These are phyloP conservation scores for Pouteria glomerata DNA, from an alignment of 148 eudicot genomes.

Conservation along the genomic window DNA sequence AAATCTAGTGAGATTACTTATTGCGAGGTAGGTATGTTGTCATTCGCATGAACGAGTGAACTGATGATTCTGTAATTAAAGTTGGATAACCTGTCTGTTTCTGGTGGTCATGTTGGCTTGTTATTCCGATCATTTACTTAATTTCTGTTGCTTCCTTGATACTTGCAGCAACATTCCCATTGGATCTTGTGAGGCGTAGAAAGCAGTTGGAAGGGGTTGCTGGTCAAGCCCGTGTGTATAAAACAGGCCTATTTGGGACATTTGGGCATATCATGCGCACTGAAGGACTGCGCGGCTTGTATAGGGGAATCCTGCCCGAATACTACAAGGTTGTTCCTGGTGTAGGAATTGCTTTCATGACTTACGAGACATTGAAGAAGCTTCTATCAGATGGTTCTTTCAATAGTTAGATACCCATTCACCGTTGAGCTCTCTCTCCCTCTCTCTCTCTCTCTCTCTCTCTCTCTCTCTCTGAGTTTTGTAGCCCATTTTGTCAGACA, in stretches of 20 bases:
- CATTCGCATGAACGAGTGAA: neutral
- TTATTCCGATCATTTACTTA: neutral
- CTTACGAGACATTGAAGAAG: conserved; percentile 56
- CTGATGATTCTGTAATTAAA: neutral
- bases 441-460: too few relatives aligned
- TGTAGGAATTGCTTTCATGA: conserved; percentile 69
- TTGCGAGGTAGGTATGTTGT: neutral
- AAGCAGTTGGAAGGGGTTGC: conserved; percentile 67
- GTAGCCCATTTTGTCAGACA: neutral
- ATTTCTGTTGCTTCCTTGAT: neutral
- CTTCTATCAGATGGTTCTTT: conserved; percentile 31
- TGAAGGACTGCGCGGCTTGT: conserved; percentile 60
- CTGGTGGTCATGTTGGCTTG: neutral
- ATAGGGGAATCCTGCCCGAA: conserved; percentile 68
- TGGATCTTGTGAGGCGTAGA: conserved; percentile 68
- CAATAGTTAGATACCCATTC: neutral
- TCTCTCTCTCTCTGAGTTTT: neutral
- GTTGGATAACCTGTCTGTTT: too few relatives aligned
- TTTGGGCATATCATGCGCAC: conserved; percentile 45
- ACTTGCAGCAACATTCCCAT: conserved; percentile 58
- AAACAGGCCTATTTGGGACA: conserved; percentile 40
- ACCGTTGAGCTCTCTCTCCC: neutral
- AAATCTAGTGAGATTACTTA: neutral
- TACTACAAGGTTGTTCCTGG: conserved; percentile 70
- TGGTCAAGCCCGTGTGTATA: conserved; percentile 57